Conservation (phyloP, 768 basidiomycete genomes). For the Rubroboletus pulcherrimus region DNA sequence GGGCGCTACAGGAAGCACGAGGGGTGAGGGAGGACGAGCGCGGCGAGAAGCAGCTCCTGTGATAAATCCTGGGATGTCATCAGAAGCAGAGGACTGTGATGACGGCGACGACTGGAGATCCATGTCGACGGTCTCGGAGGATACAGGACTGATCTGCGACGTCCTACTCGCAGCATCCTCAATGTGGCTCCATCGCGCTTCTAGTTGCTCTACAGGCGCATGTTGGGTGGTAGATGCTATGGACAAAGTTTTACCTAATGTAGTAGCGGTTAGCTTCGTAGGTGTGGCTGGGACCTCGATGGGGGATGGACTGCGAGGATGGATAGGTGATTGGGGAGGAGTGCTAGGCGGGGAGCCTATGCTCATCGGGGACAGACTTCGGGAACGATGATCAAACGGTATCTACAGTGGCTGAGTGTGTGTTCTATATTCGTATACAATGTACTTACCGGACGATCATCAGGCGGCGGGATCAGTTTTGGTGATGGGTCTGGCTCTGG, state of each 20-base stretch:
- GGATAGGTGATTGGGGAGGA: slow-evolving; percentile 27
- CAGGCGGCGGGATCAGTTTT: slow-evolving; percentile 13
- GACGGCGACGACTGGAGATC: slow-evolving; percentile 34
- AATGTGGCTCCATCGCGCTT: slow-evolving; percentile 14
- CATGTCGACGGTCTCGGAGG: slow-evolving; percentile 34
- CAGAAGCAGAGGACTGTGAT: slow-evolving; percentile 21
- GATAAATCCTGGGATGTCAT: slow-evolving; percentile 33
- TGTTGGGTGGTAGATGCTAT: slow-evolving; percentile 17
- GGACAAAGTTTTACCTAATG: slow-evolving; percentile 8
- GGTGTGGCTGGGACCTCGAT: slow-evolving; percentile 4
- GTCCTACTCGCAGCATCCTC: slow-evolving; percentile 29
- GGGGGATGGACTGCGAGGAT: not conserved
- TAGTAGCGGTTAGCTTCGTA: not conserved
- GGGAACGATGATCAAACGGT: slow-evolving; percentile 31
- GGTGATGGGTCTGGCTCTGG: slow-evolving; percentile 7
- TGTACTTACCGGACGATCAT: slow-evolving; percentile 22
- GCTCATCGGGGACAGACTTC: slow-evolving; percentile 62
- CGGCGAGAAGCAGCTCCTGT: slow-evolving; percentile 30
- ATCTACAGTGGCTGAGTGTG: slow-evolving; percentile 31
- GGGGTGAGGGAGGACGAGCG: slow-evolving; percentile 22
- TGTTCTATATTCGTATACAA: not conserved
- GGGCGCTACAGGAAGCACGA: slow-evolving; percentile 19
- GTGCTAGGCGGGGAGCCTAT: slow-evolving; percentile 47
- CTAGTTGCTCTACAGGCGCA: slow-evolving; percentile 13
- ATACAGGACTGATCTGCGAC: slow-evolving; percentile 29